phyloP scores from a whole-genome alignment of 2,329 filamentous ascomycete genomes.

The Dactylellina cionopaga region DNA sequence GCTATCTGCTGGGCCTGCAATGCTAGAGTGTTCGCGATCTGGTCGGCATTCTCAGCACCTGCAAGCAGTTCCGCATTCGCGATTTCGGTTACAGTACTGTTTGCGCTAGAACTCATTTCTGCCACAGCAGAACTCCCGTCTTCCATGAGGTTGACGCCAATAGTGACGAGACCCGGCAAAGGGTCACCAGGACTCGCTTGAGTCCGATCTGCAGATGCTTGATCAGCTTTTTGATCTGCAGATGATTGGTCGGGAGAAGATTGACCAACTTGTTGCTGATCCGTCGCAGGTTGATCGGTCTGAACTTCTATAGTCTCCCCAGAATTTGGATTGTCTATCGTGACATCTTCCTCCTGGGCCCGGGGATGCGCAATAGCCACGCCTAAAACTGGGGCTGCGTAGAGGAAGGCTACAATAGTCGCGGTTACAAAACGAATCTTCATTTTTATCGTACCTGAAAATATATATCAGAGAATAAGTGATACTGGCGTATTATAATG shows the following conservation, averaged over 20 bases:
- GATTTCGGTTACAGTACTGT: background rate
- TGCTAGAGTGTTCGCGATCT: background rate
- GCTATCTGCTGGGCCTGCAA: background rate
- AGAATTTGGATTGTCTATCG: background rate
- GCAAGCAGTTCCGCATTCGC: background rate
- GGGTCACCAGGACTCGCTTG: background rate
- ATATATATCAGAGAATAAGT: background rate
- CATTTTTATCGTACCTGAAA: background rate
- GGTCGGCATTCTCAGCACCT: background rate
- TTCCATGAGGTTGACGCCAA: background rate
- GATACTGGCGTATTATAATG: background rate
- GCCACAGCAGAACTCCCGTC: background rate
- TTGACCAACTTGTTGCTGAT: background rate
- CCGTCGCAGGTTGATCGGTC: background rate
- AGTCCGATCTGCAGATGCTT: background rate
- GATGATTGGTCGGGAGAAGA: background rate
- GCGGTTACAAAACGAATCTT: slow-evolving; percentile 8
- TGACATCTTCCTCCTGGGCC: slow-evolving; percentile 14
- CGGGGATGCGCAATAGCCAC: slow-evolving; percentile 18
- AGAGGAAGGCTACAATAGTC: slow-evolving; percentile 25
- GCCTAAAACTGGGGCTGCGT: slow-evolving; percentile 25
- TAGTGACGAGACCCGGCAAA: background rate
- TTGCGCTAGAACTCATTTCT: background rate
- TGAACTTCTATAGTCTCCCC: background rate
- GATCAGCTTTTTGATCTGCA: background rate